Base-by-base conservation (phyloP, 1,139 yeast genomes). In the Hyphopichia burtonii region DNA sequence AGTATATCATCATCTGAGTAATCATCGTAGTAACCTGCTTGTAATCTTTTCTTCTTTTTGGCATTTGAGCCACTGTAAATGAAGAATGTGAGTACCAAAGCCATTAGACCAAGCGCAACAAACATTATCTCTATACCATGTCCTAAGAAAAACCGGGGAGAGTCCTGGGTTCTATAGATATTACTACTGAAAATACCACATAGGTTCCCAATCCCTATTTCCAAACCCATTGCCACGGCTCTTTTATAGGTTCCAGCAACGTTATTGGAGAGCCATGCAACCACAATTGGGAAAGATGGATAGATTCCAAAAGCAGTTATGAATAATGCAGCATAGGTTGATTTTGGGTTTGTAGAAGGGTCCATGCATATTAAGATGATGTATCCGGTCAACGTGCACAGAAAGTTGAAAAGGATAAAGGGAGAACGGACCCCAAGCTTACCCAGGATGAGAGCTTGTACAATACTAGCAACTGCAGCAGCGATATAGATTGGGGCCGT, bases 261-360 rank as follows among this genome's bases (percentile, higher is more conserved):
- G 41, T 71, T 70, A 42, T 61, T 66, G 1, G 70, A 55, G 31
- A 58, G 50, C 75, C 75, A 70, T 3, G 69, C 57, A 32, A 69
- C 58, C 15, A 59, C 50, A n/a, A 61, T 55, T 5, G 75, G 73
- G 42, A 64, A 59, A 1, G 64, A 62, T 3, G 68, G 56, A 43
- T 59, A 67, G 15, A 62, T 45, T 1, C 74, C 76, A 17, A 58
- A 43, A 6, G 63, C 66, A n/a, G 60, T 55, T 11, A 71, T 43
- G 47, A 59, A 67, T 14, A 61, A 50, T 3, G 69, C 74, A 1
- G 56, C 67, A 46, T 68, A 71, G 11, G 55, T 52, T 1, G 56
- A 58, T 2, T 54, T 52, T 1, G 59, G 56, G 7, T 39, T 34
- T 2, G 37, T 22, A 1, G 25, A 31, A 11, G 55, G 55, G 43